Conservation (phyloP, 1,284 basidiomycete species). For the Naganishia albida region DNA sequence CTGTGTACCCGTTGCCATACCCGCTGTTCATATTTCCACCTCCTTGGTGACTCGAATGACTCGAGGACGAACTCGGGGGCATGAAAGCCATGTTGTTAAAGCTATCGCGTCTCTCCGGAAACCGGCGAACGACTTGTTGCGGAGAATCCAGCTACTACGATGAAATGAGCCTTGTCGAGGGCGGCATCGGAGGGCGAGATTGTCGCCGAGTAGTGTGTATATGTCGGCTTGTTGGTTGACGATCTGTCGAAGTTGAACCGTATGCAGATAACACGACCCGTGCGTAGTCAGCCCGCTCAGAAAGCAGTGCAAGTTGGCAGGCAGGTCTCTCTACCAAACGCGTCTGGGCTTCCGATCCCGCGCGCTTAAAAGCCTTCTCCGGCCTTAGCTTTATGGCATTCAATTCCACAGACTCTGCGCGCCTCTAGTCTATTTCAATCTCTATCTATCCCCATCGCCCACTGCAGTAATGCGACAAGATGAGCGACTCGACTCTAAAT, state of each 20-base stretch:
- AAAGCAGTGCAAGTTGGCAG: constrained; percentile 13
- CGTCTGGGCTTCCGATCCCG: constrained; percentile 14
- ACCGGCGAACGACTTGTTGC: neutral
- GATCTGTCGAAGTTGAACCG: no score
- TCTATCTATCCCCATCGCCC: no score
- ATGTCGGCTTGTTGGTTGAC: no score
- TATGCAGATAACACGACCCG: neutral
- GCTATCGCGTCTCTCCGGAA: neutral
- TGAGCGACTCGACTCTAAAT: no score
- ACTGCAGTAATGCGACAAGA: no score
- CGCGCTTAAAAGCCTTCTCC: constrained; percentile 1
- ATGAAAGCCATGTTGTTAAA: constrained; percentile 15
- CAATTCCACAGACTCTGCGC: neutral
- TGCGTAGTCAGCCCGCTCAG: neutral
- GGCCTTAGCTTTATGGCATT: neutral
- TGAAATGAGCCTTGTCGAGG: constrained; percentile 3
- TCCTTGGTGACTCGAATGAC: constrained; percentile 16
- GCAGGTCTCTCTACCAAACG: constrained; percentile 3
- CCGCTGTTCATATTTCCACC: constrained; percentile 1
- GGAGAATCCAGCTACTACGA: constrained; percentile 6
- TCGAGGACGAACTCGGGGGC: constrained; percentile 9
- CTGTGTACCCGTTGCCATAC: neutral
- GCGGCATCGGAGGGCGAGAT: constrained; percentile 9
- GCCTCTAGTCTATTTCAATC: no score
- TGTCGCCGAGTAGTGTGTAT: no score